phyloP scores from a whole-genome alignment of 116 monocot species.

The Iris pallida region DNA sequence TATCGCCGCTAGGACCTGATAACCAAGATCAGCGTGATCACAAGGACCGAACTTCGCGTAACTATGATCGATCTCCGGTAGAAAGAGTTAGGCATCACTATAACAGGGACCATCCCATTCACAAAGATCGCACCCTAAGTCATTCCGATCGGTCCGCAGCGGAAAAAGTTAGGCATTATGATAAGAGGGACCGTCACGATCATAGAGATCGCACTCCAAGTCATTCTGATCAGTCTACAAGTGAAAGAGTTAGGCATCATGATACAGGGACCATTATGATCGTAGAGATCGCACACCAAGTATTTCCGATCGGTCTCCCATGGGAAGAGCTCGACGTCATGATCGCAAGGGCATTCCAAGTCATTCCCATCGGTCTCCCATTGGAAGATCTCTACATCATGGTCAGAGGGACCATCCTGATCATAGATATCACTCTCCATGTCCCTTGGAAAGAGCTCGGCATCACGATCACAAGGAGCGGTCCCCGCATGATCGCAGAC shows the following conservation, averaged over 20 bases:
- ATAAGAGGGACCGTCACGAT: slow-evolving; percentile 33
- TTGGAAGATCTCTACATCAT: slow-evolving; percentile 18
- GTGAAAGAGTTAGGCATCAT: slow-evolving; percentile 16
- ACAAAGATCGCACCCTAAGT: neutral
- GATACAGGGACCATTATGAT: too few relatives aligned
- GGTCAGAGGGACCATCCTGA: slow-evolving; percentile 22
- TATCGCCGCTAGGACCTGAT: slow-evolving; percentile 29
- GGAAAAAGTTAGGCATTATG: slow-evolving; percentile 16
- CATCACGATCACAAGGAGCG: slow-evolving; percentile 6
- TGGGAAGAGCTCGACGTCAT: slow-evolving; percentile 24
- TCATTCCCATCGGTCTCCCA: slow-evolving; percentile 40
- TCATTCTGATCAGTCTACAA: slow-evolving; percentile 38
- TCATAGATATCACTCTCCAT: too few relatives aligned
- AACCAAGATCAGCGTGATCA: slow-evolving; percentile 43
- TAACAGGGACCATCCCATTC: too few relatives aligned
- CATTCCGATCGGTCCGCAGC: neutral
- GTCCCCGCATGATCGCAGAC: slow-evolving; percentile 20
- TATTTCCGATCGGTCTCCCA: slow-evolving; percentile 5
- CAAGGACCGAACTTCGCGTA: slow-evolving; percentile 13
- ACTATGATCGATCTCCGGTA: slow-evolving; percentile 25
- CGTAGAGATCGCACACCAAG: slow-evolving; percentile 20
- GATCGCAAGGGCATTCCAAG: slow-evolving; percentile 29
- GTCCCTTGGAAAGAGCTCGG: slow-evolving; percentile 5
- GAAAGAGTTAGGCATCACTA: slow-evolving; percentile 23
- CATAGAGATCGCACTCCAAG: slow-evolving; percentile 27